phyloP scores from a whole-genome alignment of 306 rosid genomes.

The Cucurbita maxima region DNA sequence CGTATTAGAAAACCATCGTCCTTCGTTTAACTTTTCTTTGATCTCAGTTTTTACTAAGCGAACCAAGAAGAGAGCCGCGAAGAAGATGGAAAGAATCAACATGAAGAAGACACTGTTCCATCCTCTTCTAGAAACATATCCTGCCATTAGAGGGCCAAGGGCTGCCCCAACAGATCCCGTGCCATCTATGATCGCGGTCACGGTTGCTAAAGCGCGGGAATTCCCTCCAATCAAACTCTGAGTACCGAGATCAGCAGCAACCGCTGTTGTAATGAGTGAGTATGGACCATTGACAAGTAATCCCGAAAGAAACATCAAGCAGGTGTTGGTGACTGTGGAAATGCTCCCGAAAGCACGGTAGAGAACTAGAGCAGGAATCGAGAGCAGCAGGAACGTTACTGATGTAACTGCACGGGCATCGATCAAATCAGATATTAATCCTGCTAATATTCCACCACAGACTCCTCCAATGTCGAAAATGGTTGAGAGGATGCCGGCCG shows the following conservation, averaged over 20 bases:
- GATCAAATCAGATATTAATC: conserved; percentile 65
- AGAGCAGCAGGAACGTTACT: conserved; percentile 48
- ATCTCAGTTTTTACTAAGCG: conserved; percentile 52
- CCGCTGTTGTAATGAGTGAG: conserved; percentile 78
- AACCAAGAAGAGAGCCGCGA: conserved; percentile 52
- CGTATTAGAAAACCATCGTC: conserved; percentile 26
- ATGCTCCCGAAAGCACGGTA: conserved; percentile 62
- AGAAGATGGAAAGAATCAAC: conserved; percentile 52
- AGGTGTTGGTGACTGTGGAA: conserved; percentile 46
- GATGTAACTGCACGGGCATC: conserved; percentile 86
- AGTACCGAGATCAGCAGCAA: conserved; percentile 83
- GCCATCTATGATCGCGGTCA: conserved; percentile 83
- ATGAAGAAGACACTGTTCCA: conserved; percentile 73
- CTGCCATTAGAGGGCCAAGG: conserved; percentile 79
- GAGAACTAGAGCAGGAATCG: conserved; percentile 64
- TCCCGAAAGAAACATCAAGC: conserved; percentile 61
- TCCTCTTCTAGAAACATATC: conserved; percentile 52
- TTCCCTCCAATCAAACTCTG: conserved; percentile 32
- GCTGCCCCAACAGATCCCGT: conserved; percentile 90
- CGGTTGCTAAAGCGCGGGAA: conserved; percentile 75
- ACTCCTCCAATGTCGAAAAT: conserved; percentile 84
- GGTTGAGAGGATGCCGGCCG: conserved; percentile 78
- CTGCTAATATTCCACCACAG: conserved; percentile 73
- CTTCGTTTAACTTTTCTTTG: conserved; percentile 30
- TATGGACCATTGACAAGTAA: conserved; percentile 54